Conservation (phyloP, 495 filamentous ascomycete genomes). For the Melanomma pulvis-pyrius region DNA sequence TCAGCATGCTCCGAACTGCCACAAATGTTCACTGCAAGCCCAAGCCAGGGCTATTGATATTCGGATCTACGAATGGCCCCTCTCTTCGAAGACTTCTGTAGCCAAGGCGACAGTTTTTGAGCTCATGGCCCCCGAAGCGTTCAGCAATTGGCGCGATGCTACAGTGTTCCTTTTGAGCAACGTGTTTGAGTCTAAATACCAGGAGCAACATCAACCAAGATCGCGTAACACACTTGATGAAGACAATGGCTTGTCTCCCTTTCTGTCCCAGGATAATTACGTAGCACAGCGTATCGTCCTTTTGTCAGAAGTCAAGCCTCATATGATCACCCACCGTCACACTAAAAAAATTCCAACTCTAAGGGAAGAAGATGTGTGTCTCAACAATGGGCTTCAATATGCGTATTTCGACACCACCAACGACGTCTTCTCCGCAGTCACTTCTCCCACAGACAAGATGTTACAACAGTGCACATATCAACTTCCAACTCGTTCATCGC, state of each 20-base stretch:
- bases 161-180: conserved; percentile 49
- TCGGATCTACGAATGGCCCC: conserved; percentile 62
- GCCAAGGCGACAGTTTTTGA: conserved; percentile 62
- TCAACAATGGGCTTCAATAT: conserved; percentile 32
- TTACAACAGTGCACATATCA: conserved; percentile 23
- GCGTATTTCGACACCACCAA: conserved; percentile 20
- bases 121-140: conserved; percentile 50
- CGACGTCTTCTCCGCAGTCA: not conserved
- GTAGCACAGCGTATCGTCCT: conserved; percentile 10
- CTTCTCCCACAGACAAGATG: conserved; percentile 1
- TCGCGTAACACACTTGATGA: conserved; percentile 3
- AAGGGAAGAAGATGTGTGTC: conserved; percentile 19
- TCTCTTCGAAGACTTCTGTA: conserved; percentile 47
- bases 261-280: not conserved
- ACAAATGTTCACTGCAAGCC: conserved; percentile 39
- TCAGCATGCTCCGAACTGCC: conserved; percentile 40
- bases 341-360: conserved; percentile 42
- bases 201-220: not conserved
- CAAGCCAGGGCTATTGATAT: conserved; percentile 52
- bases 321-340: conserved; percentile 3
- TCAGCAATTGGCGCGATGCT: conserved; percentile 59
- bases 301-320: conserved; percentile 21
- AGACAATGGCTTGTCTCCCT: conserved; percentile 1
- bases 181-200: not conserved
- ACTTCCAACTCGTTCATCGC: conserved; percentile 21